Conservation (phyloP, 345 rosid species). For the Dimocarpus longan region DNA sequence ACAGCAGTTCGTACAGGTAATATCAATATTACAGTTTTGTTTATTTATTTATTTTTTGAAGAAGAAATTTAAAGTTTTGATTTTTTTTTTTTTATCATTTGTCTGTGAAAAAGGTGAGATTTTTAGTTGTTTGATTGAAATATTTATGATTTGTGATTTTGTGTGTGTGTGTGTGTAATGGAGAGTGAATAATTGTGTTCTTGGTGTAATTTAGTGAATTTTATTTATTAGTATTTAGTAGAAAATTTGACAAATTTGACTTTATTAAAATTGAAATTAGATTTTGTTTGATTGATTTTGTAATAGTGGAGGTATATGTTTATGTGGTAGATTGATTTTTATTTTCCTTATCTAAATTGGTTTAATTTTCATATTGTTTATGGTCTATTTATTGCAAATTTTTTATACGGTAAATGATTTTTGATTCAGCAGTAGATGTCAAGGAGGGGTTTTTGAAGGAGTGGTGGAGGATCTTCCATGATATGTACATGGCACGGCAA, state of each 20-base stretch:
- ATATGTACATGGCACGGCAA: background rate
- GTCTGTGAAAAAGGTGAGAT: too few relatives aligned
- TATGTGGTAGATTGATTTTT: background rate
- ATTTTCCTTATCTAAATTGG: background rate
- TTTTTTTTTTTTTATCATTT: too few relatives aligned
- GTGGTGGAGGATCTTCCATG: constrained; percentile 22
- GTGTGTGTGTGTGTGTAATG: background rate
- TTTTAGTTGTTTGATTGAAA: too few relatives aligned
- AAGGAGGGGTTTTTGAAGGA: constrained; percentile 19
- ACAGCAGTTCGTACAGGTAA: background rate
- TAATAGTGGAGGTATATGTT: background rate
- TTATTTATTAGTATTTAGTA: background rate
- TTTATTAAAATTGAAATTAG: background rate
- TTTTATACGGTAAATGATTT: background rate
- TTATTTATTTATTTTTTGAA: background rate
- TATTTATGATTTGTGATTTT: background rate
- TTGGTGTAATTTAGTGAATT: background rate
- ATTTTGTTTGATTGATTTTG: background rate
- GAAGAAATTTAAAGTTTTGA: background rate
- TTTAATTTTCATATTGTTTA: background rate
- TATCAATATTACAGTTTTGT: background rate
- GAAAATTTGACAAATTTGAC: background rate
- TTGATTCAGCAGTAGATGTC: constrained; percentile 11
- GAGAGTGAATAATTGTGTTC: background rate
- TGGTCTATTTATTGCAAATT: background rate